A percentile compares a stretch with the other conserved stretches of the same genome.
These are phyloP conservation scores for Omphalotus guepiniiformis DNA, from an alignment of 768 basidiomycete species.

Conservation along the genomic window DNA sequence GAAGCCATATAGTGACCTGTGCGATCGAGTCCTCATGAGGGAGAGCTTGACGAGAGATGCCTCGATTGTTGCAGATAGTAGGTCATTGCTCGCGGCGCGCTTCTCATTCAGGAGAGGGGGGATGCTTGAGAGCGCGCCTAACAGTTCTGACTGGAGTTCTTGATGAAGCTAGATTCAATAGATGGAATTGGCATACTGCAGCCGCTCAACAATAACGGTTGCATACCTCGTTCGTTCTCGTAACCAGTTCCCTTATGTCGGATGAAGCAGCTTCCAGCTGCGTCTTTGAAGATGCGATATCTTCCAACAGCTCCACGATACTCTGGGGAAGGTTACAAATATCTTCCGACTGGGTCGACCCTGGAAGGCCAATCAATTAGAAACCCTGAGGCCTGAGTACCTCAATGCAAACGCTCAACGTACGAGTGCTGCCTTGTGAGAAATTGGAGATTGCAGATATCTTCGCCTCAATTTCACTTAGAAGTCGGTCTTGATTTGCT, in stretches of 20 bases:
- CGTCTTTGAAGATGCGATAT: neutral
- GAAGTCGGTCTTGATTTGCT: no score
- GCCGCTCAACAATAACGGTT: neutral
- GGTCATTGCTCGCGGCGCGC: conserved; percentile 32
- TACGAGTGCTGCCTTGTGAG: no score
- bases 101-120: conserved; percentile 23
- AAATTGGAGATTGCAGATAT: no score
- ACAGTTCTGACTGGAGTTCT: conserved; percentile 26
- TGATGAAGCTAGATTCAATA: conserved; percentile 26
- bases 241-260: neutral
- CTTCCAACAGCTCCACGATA: no score
- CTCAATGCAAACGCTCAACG: no score
- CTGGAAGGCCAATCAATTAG: no score
- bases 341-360: no score
- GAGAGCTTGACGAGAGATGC: conserved; percentile 44
- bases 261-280: neutral
- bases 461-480: no score
- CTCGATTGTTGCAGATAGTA: conserved; percentile 43
- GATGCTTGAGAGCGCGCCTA: conserved; percentile 22
- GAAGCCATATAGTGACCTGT: conserved; percentile 36
- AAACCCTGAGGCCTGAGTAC: no score
- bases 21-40: conserved; percentile 36
- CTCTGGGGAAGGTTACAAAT: no score
- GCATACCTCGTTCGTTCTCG: neutral
- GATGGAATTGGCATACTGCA: neutral